These are phyloP conservation scores for Buddleja alternifolia DNA, from an alignment of 257 asterid genomes.

Conservation along the genomic window DNA sequence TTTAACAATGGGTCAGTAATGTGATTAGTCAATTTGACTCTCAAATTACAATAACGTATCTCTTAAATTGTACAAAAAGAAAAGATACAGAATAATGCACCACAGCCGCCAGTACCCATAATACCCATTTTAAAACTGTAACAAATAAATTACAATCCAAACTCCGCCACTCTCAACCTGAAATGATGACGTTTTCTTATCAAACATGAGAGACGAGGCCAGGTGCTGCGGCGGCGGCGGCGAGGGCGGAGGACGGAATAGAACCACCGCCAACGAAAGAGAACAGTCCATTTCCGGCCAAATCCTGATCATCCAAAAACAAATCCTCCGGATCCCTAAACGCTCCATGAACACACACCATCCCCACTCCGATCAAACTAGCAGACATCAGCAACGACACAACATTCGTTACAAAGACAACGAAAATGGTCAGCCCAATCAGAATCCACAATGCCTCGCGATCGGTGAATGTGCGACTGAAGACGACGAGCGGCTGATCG, in stretches of 20 bases:
- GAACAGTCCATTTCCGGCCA: constrained; percentile 42
- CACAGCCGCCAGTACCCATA: not conserved
- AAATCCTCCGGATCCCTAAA: constrained; percentile 54
- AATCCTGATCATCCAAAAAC: constrained; percentile 48
- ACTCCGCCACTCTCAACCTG: not conserved
- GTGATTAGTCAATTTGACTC: too few species aligned
- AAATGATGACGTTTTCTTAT: not conserved
- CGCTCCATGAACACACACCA: constrained; percentile 46
- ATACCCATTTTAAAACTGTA: too few species aligned
- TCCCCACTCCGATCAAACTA: constrained; percentile 37
- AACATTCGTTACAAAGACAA: constrained; percentile 40
- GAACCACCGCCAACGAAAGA: constrained; percentile 34
- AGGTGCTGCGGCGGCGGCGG: constrained; percentile 34
- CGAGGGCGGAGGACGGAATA: constrained; percentile 18
- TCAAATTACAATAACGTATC: too few species aligned
- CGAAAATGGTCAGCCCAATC: constrained; percentile 32
- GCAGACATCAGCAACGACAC: constrained; percentile 47
- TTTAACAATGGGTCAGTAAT: too few species aligned
- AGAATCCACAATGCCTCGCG: constrained; percentile 40
- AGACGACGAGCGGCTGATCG: constrained; percentile 40
- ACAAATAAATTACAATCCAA: not conserved
- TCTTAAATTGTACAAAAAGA: not conserved
- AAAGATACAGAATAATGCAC: not conserved
- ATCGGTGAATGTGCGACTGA: constrained; percentile 36
- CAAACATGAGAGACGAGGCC: constrained; percentile 32